Evolutionary conservation across 2,329 filamentous ascomycete genomes (phyloP).

Genomic region (Aphanocladium album): DNA sequence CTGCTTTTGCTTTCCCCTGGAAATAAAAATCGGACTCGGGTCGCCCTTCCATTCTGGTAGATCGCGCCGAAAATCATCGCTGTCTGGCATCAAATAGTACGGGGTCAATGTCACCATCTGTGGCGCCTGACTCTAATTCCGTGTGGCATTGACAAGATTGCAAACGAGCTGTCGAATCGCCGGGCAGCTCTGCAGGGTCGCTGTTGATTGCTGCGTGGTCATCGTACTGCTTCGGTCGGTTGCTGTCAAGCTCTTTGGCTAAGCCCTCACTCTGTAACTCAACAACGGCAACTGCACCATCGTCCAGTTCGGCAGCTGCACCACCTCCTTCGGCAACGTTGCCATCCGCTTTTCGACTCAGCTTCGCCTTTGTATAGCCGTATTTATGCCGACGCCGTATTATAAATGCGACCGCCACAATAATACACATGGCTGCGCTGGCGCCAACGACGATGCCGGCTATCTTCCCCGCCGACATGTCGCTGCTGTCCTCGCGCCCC

Average conservation of each 20-base stretch:
- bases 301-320: neutral
- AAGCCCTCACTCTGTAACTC: neutral
- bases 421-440: neutral
- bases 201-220: conserved; percentile 1
- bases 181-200: conserved; percentile 7
- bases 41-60: too few relatives aligned
- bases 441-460: conserved; percentile 5
- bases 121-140: too few relatives aligned
- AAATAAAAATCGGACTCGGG: too few relatives aligned
- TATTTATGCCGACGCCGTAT: neutral
- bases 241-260: conserved; percentile 3
- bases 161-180: neutral
- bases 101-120: too few relatives aligned
- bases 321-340: neutral
- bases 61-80: too few relatives aligned
- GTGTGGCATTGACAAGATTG: neutral
- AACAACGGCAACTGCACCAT: neutral
- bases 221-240: neutral
- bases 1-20: too few relatives aligned
- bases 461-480: neutral
- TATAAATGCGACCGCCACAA: neutral
- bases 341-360: neutral
- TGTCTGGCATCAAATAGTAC: too few relatives aligned
- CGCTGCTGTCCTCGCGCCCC: neutral
- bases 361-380: neutral